Base-by-base conservation (phyloP, 1,284 basidiomycete species). In the Coniferiporia weirii region DNA sequence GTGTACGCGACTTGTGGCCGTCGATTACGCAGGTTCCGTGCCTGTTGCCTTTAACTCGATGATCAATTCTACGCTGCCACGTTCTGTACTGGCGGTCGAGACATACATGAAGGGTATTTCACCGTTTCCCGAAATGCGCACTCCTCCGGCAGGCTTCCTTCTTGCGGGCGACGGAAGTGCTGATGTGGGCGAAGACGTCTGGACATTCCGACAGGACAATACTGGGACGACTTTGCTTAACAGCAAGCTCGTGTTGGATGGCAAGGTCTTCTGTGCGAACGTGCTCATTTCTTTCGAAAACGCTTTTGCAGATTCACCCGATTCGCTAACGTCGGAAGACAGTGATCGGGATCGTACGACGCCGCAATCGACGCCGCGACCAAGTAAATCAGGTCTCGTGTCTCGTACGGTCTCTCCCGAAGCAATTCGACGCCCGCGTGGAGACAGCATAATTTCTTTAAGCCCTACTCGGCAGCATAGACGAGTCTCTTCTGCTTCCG, bases 11-110 rank as follows among this genome's bases (percentile, higher is more conserved):
- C 79, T 98, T 45, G 85, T 91, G 4, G 90, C 93, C 0, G 80
- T 97, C 59, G 95, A 99, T 72, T 95, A 91, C 68, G 87, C 88
- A 3, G 94, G 95, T 5, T 87, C 86, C 9, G 83, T 98, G 48
- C 94, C 96, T 0, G 81, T 87, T 6, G 87, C 93, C 0, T 82
- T 96, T 61, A 98, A 97, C 71, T 85, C 91, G 35, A 85, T 91
- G 74, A 88, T 95, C 71, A 97, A 98, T 68, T 81, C 87, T 1
- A 77, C 84, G 20, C 72, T 93, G 13, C 84, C 90, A 3, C 79
- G 83, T 58, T 77, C 84, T 1, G 83, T 95, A 19, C 72, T 91
- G 4, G 79, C 83, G 0, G 74, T 95, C 43, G 92, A 95, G 67
- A 70, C 79, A 20, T 85, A 82, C 63, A 76, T 93, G 66, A 90